Percentiles rank a stretch among this genome's conserved stretches.
These are phyloP conservation scores for Thecaphora thlaspeos DNA, from an alignment of 1,284 basidiomycete genomes.

Conservation along the genomic window DNA sequence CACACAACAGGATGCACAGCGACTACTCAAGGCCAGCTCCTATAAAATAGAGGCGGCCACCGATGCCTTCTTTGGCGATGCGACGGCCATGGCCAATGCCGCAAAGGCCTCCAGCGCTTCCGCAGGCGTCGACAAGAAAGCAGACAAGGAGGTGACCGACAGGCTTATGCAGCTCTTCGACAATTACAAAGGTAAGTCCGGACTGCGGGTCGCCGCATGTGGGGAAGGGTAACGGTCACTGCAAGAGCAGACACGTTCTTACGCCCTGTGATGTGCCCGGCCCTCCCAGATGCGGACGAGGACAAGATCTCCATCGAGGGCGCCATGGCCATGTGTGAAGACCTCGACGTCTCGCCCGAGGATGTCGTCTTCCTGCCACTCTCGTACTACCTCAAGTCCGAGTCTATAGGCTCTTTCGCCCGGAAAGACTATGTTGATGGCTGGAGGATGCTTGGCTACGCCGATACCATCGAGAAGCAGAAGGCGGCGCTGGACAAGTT, in stretches of 20 bases:
- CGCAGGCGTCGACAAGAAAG: slow-evolving; percentile 23
- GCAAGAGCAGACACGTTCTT: background rate
- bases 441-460: slow-evolving; percentile 45
- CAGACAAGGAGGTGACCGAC: slow-evolving; percentile 38
- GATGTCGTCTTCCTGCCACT: slow-evolving; percentile 53
- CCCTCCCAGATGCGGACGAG: slow-evolving; percentile 27
- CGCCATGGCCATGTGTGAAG: slow-evolving; percentile 46
- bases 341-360: slow-evolving; percentile 44
- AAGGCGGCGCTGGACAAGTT: slow-evolving; percentile 32
- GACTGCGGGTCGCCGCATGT: too few relatives aligned
- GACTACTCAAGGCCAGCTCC: slow-evolving; percentile 71
- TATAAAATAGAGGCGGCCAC: slow-evolving; percentile 71
- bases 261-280: too few relatives aligned
- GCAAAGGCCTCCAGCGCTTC: slow-evolving; percentile 19
- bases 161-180: slow-evolving; percentile 70
- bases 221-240: too few relatives aligned
- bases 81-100: slow-evolving; percentile 28
- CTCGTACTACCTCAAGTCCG: slow-evolving; percentile 50
- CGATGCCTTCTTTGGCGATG: slow-evolving; percentile 69
- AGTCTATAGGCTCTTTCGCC: slow-evolving; percentile 47
- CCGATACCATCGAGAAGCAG: slow-evolving; percentile 44
- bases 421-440: slow-evolving; percentile 45
- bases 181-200: slow-evolving; percentile 74
- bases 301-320: slow-evolving; percentile 49
- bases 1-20: slow-evolving; percentile 65